Conservation (phyloP, 2,329 filamentous ascomycete genomes). For the Onygenales sp. region DNA sequence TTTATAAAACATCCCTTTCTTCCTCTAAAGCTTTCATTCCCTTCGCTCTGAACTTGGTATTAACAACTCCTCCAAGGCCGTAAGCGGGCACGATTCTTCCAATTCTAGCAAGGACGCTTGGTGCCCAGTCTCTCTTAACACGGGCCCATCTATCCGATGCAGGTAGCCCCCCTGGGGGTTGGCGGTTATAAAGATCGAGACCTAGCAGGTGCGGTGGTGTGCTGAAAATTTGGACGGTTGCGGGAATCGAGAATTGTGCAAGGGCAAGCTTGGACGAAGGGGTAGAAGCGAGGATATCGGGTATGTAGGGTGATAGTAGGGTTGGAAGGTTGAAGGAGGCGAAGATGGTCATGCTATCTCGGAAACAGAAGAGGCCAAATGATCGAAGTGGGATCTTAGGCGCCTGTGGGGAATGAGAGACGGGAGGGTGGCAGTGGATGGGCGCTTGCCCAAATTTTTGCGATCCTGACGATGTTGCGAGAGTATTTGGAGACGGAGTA, state of each 20-base stretch:
- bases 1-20: not conserved
- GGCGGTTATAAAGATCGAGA: conserved; percentile 75
- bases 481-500: not conserved
- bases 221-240: conserved; percentile 65
- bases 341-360: conserved; percentile 84
- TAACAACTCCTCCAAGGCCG: conserved; percentile 79
- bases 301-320: conserved; percentile 61
- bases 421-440: conserved; percentile 5
- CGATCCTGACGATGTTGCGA: not conserved
- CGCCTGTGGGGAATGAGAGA: conserved; percentile 11
- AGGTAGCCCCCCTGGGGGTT: conserved; percentile 30
- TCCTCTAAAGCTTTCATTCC: conserved; percentile 56
- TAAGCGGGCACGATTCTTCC: conserved; percentile 82
- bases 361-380: conserved; percentile 68
- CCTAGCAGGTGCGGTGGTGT: conserved; percentile 81
- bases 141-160: conserved; percentile 54
- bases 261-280: conserved; percentile 44
- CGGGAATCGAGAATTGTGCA: conserved; percentile 74
- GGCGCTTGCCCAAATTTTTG: not conserved
- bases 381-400: conserved; percentile 55
- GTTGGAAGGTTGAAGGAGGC: conserved; percentile 85
- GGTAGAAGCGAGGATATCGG: conserved; percentile 40
- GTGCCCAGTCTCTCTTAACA: conserved; percentile 65
- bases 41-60: conserved; percentile 57
- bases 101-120: conserved; percentile 65